Conservation (phyloP, 805 yeast species). For the Schwanniomyces pseudopolymorphus region DNA sequence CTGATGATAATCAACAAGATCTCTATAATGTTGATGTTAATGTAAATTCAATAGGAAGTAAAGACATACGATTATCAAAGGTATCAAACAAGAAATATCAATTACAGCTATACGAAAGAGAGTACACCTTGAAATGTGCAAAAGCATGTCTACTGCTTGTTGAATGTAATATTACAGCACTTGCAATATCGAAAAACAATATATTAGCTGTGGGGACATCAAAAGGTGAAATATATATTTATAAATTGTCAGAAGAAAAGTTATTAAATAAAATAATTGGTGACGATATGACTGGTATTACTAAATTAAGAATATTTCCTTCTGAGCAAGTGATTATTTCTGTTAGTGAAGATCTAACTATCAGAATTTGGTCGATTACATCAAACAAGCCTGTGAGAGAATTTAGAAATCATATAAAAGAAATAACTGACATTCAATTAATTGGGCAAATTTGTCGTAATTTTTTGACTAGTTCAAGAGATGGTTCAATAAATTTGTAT, state of each 20-base stretch:
- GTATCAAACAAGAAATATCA: constrained; percentile 1
- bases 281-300: constrained; percentile 22
- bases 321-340: constrained; percentile 61
- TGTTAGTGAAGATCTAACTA: constrained; percentile 56
- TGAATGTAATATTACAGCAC: constrained; percentile 3
- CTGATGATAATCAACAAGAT: constrained; percentile 15
- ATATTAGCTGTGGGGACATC: constrained; percentile 13
- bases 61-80: constrained; percentile 1
- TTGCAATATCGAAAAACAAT: background rate
- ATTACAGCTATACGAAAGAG: background rate
- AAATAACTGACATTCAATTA: constrained; percentile 49
- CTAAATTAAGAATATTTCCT: constrained; percentile 54
- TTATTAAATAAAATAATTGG: constrained; percentile 7
- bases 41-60: background rate
- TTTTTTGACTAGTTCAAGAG: constrained; percentile 53
- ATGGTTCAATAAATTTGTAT: constrained; percentile 64
- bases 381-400: constrained; percentile 30
- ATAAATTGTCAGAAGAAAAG: constrained; percentile 5
- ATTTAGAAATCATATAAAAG: constrained; percentile 48
- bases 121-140: background rate
- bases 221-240: constrained; percentile 10
- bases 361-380: constrained; percentile 59
- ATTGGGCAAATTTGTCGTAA: constrained; percentile 67
- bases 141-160: background rate
- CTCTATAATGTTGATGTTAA: constrained; percentile 1